Evolutionary conservation across 306 rosid species (phyloP), one percentile per base, ranked within the genome.

Genomic region (Castanopsis chinensis): DNA sequence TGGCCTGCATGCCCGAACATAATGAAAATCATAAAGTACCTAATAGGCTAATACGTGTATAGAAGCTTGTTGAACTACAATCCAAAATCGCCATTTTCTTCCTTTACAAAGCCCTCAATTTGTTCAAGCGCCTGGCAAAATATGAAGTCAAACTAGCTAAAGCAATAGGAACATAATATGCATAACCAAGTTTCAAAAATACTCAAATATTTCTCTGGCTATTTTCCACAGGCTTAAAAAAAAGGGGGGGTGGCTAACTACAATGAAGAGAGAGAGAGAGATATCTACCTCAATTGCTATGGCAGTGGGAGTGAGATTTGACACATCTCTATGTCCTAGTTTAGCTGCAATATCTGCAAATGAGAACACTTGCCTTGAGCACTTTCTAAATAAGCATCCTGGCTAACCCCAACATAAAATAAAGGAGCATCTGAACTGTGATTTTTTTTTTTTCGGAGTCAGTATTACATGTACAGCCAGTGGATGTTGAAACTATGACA

Each of bases 281-380:
- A 69, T 85, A 53, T 43, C 75, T 76, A 93, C 99, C 99, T 93
- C 99, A 75, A 93, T 77, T 69, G 98, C 98, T 70, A 96, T 91
- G 69, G 79, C 90, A 25, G 83, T 74, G 52, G 99, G 99, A 1
- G 99, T 84, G 82, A 96, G 82, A 86, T 87, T 85, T 3, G 79
- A 88, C 27, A 90, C 92, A 82, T 91, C 96, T 79, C 78, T 20
- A 49, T 30, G 80, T 18, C 94, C 96, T 75, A 75, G 79, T 83
- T 96, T 89, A 67, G 86, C 83, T 20, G 98, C 99, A 75, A 96
- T 87, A 33, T 86, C 99, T 96, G 93, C 75, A 81, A 21, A 18
- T 63, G 52, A 65, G 9, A 76, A 77, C 72, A 79, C 21, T 21
- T 32, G 33, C 73, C 11, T 19, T 80, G 32, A 65, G 35, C 54